Evolutionary conservation across 495 filamentous ascomycete genomes (phyloP).

Genomic region (Thermothielavioides terrestris): DNA sequence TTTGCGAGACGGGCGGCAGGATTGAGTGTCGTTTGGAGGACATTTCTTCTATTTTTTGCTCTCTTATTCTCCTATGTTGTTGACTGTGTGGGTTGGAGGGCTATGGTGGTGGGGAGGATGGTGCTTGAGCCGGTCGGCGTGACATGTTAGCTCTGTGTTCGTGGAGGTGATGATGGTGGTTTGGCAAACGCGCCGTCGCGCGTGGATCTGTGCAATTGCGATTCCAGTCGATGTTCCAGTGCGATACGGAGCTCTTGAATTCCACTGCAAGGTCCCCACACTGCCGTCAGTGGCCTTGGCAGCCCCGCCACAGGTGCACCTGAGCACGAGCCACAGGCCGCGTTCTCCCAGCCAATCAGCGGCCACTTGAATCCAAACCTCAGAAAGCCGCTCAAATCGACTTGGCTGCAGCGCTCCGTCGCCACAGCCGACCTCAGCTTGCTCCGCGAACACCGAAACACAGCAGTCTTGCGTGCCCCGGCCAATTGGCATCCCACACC

Average conservation of each 20-base stretch:
- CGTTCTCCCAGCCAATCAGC: conserved; percentile 21
- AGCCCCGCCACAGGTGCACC: background rate
- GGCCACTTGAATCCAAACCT: conserved; percentile 19
- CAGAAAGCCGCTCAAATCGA: conserved; percentile 24
- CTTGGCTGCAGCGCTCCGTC: conserved; percentile 1
- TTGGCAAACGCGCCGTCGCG: no score
- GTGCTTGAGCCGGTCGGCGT: background rate
- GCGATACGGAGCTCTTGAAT: background rate
- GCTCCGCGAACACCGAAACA: conserved; percentile 5
- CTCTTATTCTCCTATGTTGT: background rate
- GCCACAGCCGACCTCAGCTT: conserved; percentile 11
- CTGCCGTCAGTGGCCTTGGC: conserved; percentile 8
- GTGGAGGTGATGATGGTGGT: no score
- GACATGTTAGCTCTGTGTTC: background rate
- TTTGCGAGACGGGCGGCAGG: conserved; percentile 34
- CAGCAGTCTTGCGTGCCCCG: conserved; percentile 7
- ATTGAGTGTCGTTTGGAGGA: conserved; percentile 44
- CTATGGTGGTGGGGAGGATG: background rate
- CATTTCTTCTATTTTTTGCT: conserved; percentile 6
- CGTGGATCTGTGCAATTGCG: background rate
- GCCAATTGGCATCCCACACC: conserved; percentile 36
- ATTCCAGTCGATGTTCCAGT: background rate
- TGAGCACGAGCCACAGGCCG: conserved; percentile 11
- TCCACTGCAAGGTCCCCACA: background rate
- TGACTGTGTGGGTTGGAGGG: background rate